phyloP scores from a whole-genome alignment of 257 asterid species.

The Plectranthus barbatus region DNA sequence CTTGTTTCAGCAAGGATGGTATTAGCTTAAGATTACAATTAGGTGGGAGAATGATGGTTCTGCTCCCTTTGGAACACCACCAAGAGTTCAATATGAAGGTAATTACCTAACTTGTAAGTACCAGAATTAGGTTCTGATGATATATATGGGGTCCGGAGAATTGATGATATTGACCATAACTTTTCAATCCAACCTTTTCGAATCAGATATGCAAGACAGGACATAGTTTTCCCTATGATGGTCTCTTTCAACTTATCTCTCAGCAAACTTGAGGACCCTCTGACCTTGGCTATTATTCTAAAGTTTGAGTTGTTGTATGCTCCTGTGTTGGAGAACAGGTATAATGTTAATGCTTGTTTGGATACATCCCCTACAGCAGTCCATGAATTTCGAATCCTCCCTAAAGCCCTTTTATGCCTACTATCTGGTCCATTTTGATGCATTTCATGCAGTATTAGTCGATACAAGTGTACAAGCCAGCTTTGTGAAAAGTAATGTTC shows the following conservation, averaged over 20 bases:
- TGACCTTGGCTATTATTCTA: constrained; percentile 71
- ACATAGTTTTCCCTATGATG: constrained; percentile 87
- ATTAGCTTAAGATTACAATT: constrained; percentile 77
- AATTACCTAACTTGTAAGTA: constrained; percentile 32
- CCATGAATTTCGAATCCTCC: constrained; percentile 91
- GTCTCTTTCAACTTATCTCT: constrained; percentile 83
- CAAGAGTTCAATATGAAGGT: constrained; percentile 99
- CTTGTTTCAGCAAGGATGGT: constrained; percentile 98
- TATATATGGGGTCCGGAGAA: constrained; percentile 83
- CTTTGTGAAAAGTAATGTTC: constrained; percentile 61
- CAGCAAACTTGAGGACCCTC: constrained; percentile 50
- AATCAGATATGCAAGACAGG: constrained; percentile 94
- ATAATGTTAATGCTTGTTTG: constrained; percentile 54
- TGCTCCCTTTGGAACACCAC: constrained; percentile 62
- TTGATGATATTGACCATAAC: constrained; percentile 88
- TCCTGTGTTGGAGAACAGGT: constrained; percentile 70
- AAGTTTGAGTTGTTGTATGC: constrained; percentile 89
- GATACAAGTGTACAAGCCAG: constrained; percentile 73
- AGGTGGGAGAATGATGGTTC: constrained; percentile 84
- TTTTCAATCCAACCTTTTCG: constrained; percentile 92
- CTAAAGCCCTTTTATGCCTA: constrained; percentile 86
- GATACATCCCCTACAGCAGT: constrained; percentile 73
- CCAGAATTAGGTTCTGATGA: constrained; percentile 93
- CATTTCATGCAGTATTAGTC: constrained; percentile 81
- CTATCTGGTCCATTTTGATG: constrained; percentile 94